Conservation (phyloP, 805 yeast genomes). For the Kodamaea neixiangensis region DNA sequence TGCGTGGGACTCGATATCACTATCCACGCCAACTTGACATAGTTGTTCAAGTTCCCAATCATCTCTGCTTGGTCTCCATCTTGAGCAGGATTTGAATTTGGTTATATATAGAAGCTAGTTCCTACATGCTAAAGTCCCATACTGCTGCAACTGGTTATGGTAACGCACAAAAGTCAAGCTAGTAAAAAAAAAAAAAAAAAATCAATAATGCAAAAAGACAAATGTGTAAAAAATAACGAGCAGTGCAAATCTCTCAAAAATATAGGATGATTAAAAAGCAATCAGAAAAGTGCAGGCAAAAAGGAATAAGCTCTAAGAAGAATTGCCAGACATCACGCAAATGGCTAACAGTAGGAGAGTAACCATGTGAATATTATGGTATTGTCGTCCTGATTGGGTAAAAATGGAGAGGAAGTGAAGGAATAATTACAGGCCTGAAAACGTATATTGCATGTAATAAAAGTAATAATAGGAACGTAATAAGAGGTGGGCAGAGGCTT, state of each 20-base stretch:
- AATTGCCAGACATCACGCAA: constrained; percentile 1
- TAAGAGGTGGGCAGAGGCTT: not conserved
- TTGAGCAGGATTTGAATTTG: constrained; percentile 3
- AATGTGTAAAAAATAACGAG: not conserved
- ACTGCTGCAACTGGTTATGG: constrained; percentile 5
- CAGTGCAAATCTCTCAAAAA: not conserved
- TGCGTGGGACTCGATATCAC: constrained; percentile 6
- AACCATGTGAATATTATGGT: not conserved
- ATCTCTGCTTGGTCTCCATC: not conserved
- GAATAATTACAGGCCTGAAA: not conserved
- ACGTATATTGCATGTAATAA: not conserved
- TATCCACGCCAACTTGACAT: constrained; percentile 15
- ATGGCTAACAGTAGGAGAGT: not conserved
- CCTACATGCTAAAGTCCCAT: not conserved
- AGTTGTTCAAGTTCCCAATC: constrained; percentile 2
- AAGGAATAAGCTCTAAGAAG: not conserved
- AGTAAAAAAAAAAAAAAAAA: not conserved
- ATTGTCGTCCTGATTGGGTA: not conserved
- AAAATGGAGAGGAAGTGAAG: not conserved
- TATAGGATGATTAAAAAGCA: not conserved
- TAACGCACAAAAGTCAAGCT: constrained; percentile 1
- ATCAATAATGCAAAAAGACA: constrained; percentile 1
- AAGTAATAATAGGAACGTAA: not conserved
- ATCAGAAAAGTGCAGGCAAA: not conserved
- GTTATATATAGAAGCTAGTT: constrained; percentile 4